Evolutionary conservation across 768 basidiomycete genomes (phyloP).

Genomic region (Russula olivacea): DNA sequence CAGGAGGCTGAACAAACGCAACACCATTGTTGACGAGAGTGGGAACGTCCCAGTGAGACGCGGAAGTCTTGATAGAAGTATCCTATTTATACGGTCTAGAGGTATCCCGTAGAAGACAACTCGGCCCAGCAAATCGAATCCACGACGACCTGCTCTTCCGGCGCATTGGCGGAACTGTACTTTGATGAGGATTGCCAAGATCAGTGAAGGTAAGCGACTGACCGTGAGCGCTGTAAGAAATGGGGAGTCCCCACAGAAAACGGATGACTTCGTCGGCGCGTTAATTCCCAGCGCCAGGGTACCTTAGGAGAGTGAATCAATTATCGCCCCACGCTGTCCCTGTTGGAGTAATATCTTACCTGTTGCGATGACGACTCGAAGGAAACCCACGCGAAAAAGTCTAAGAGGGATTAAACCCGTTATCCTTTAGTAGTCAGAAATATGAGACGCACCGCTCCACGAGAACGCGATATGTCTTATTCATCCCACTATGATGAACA

Average conservation of each 20-base stretch:
- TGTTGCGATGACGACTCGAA: conserved; percentile 64
- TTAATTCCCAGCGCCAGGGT: conserved; percentile 73
- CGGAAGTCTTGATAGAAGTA: conserved; percentile 58
- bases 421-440: neutral
- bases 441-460: conserved; percentile 45
- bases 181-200: conserved; percentile 13
- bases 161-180: conserved; percentile 65
- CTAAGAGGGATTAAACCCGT: conserved; percentile 29
- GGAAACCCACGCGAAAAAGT: conserved; percentile 54
- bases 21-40: conserved; percentile 55
- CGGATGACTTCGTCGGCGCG: conserved; percentile 59
- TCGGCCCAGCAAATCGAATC: conserved; percentile 62
- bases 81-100: conserved; percentile 55
- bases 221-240: conserved; percentile 57
- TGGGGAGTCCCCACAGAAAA: conserved; percentile 60
- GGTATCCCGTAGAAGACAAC: conserved; percentile 68
- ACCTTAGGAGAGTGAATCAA: conserved; percentile 32
- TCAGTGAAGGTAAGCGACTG: conserved; percentile 22
- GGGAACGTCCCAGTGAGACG: conserved; percentile 61
- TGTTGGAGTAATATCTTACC: conserved; percentile 31
- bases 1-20: conserved; percentile 63
- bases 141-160: conserved; percentile 67
- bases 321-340: neutral
- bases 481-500: conserved; percentile 68
- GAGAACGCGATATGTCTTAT: conserved; percentile 49